Base-by-base conservation (phyloP, 768 basidiomycete genomes). In the Boletus barrowsii region DNA sequence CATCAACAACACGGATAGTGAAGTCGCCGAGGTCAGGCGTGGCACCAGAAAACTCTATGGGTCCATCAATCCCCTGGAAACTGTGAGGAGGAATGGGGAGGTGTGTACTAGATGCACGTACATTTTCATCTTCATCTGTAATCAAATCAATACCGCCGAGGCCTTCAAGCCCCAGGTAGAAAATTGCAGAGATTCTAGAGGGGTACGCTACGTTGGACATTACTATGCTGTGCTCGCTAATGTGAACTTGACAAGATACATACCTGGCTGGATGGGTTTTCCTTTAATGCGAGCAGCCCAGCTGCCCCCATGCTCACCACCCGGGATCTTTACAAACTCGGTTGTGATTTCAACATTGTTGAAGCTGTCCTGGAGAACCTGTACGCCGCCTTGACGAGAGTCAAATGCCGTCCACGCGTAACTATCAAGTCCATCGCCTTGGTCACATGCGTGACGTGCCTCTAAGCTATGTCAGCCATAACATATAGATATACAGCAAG, bases 401-500 rank as follows among this genome's bases (percentile, higher is more conserved):
- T 97, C 93, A 64, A 91, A 95, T 60, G 83, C 80, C 2, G 88
- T 88, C 87, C 90, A 98, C 20, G 89, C 87, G 71, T 97, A 98
- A 37, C 78, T 78, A 54, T 85, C 79, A 36, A 98, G 76, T 2
- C 82, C 83, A 65, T 96, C 93, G 6, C 81, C 83, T 66, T 97
- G 92, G 60, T 96, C 92, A 66, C 93, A 94, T 6, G 89, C 81
- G 73, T 97, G 93, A 3, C 95, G 85, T 24, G 86, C 75, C 57
- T 80, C 91, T 93, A 59, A 42, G 33, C 15, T 30, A 56, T 49
- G 47, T 53, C 46, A 59, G 47, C 7, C 17, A 8, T 15, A 35
- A 36, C 20, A 45, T 32, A 41, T 51, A 26, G 18, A 47, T 15
- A 46, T 50, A 52, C 26, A 54, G 20, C 10, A 15, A 35, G 24